Conservation (phyloP, 768 basidiomycete species). For the Podaxis sp. region DNA sequence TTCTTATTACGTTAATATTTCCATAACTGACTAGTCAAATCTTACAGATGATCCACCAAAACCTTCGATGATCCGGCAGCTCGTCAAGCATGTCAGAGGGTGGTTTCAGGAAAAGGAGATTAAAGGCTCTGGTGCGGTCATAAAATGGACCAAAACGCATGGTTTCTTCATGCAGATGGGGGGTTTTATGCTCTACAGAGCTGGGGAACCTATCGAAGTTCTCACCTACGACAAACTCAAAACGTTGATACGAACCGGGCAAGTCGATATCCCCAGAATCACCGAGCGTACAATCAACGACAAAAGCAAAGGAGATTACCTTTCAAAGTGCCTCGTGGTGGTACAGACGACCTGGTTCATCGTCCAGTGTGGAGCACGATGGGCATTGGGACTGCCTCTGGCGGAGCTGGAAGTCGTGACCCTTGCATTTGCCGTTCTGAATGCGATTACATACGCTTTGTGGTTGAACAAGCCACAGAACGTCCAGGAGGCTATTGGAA, state of each 20-base stretch:
- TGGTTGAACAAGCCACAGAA: conserved; percentile 5
- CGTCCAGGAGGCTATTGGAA: background rate
- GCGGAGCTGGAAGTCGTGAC: conserved; percentile 5
- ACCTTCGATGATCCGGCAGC: background rate
- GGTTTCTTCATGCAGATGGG: conserved; percentile 16
- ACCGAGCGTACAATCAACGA: conserved; percentile 20
- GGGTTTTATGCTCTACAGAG: conserved; percentile 14
- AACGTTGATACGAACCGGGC: background rate
- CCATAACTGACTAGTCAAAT: background rate
- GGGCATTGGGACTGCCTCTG: background rate
- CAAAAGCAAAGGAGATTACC: conserved; percentile 25
- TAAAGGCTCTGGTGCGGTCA: background rate
- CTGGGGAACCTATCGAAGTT: background rate
- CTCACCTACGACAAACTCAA: conserved; percentile 10
- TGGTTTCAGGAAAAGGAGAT: background rate
- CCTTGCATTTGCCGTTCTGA: background rate
- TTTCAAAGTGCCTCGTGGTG: conserved; percentile 22
- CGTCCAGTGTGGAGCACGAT: conserved; percentile 4
- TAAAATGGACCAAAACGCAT: conserved; percentile 17
- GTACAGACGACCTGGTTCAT: conserved; percentile 24
- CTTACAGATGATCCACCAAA: background rate
- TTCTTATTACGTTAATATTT: too few species aligned
- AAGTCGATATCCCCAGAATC: conserved; percentile 14
- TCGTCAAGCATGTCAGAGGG: background rate
- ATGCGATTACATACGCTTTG: background rate